Base-by-base conservation (phyloP, 345 rosid species). In the Physaria fendleri region DNA sequence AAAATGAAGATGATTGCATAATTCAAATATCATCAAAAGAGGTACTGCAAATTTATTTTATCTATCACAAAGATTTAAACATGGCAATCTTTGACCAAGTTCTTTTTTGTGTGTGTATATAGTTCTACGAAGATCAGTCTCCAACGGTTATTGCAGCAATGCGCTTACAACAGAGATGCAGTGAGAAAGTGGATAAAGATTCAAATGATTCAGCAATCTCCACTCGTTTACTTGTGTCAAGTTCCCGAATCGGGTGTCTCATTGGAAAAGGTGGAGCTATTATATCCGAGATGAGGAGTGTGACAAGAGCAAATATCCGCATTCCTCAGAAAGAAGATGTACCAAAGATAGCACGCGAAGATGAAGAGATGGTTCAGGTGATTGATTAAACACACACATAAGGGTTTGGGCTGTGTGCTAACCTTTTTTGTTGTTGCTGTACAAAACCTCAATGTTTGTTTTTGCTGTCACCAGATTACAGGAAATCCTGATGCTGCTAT, bases 321-420 rank as follows among this genome's bases (percentile, higher is more conserved):
- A 78, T 83, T 35, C 77, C 77, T 68, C 75, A 81, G 45, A 73
- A 77, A 66, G 89, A 81, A 43, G 70, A 75, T 47, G 79, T 81
- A 56, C 89, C 85, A 18, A 83, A 83, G 66, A 71, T 78, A 59
- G 89, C 89, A 2, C 66, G 68, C 21, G 74, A 83, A 57, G 83
- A 83, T 57, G 89, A 83, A 27, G 85, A 83, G 62, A 83, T 83
- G 89, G 89, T 83, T 66, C 89, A 73, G 85, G 89, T 83, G 56
- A 21, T 4, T 28, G n/a, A n/a, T n/a, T n/a, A n/a, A 3, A 16
- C 41, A 25, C 20, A 56, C 17, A 16, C 6, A 10, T 11, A 4
- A n/a, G n/a, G n/a, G n/a, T 34, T 20, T 10, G 1, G 33, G 5
- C 41, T 45, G 42, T 51, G 2, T 11, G 41, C 49, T 23, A 14